Percentiles rank a stretch among this genome's conserved stretches.
Conservation (phyloP, 345 rosid genomes). For the Eucalyptus polyanthemos region DNA sequence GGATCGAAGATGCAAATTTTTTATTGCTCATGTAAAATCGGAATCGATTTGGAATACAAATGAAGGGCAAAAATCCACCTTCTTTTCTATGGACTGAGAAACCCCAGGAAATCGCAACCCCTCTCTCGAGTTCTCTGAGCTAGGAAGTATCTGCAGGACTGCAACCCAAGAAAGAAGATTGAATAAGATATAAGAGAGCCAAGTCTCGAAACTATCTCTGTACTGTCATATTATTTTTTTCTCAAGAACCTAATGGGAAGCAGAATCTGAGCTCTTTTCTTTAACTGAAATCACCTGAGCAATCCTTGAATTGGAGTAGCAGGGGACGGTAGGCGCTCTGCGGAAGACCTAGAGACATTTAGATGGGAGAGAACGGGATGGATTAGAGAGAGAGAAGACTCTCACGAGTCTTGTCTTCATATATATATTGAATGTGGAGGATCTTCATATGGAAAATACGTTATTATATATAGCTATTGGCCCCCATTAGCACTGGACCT, state of each 20-base stretch:
- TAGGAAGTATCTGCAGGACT: background rate
- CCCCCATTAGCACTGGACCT: background rate
- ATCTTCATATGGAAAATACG: background rate
- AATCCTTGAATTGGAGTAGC: background rate
- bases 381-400: background rate
- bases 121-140: background rate
- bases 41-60: background rate
- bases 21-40: background rate
- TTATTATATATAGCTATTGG: background rate
- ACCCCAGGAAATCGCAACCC: background rate
- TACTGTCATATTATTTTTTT: background rate
- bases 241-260: background rate
- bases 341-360: background rate
- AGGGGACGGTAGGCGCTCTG: background rate
- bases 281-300: background rate
- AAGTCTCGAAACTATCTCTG: background rate
- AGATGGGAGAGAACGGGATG: background rate
- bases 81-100: background rate
- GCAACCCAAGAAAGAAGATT: background rate
- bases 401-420: background rate
- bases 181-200: background rate
- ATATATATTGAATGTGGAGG: background rate
- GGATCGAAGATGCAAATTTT: background rate
- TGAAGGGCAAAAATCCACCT: background rate
- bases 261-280: background rate